Percentiles rank a stretch among this genome's conserved stretches.
Evolutionary conservation across 2,329 filamentous ascomycete species (phyloP).

Genomic region (Penicillium sp.): DNA sequence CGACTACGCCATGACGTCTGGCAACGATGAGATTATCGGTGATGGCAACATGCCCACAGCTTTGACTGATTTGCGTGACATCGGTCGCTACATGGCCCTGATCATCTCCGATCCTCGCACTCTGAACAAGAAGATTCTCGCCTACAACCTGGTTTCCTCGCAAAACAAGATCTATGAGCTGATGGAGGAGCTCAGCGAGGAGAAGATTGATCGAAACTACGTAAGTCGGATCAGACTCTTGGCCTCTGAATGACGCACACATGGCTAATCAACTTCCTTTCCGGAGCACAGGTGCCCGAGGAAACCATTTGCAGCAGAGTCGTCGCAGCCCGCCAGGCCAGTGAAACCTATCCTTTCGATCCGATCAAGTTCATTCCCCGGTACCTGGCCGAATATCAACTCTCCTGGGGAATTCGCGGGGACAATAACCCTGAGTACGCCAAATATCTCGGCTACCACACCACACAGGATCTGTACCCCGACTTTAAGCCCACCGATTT

Average conservation of each 20-base stretch:
- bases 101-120: constrained; percentile 54
- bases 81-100: constrained; percentile 51
- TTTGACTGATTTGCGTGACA: constrained; percentile 51
- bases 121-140: constrained; percentile 52
- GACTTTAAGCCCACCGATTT: constrained; percentile 45
- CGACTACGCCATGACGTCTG: constrained; percentile 43
- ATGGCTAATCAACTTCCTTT: constrained; percentile 14
- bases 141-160: constrained; percentile 47
- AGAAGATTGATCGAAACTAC: constrained; percentile 44
- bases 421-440: constrained; percentile 55
- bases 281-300: constrained; percentile 30
- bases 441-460: constrained; percentile 53
- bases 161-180: constrained; percentile 48
- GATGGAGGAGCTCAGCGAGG: constrained; percentile 49
- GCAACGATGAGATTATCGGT: constrained; percentile 42
- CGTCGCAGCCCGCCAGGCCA: constrained; percentile 32
- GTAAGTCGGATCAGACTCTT: constrained; percentile 26
- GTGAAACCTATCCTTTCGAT: constrained; percentile 39
- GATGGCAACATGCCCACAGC: constrained; percentile 46
- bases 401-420: constrained; percentile 48
- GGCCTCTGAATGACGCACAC: background rate
- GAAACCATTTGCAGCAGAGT: constrained; percentile 37
- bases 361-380: constrained; percentile 36
- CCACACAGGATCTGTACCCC: constrained; percentile 53
- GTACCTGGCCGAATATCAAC: constrained; percentile 44